Base-by-base conservation (phyloP, 2,329 filamentous ascomycete genomes). In the Cadophora luteo-olivacea region DNA sequence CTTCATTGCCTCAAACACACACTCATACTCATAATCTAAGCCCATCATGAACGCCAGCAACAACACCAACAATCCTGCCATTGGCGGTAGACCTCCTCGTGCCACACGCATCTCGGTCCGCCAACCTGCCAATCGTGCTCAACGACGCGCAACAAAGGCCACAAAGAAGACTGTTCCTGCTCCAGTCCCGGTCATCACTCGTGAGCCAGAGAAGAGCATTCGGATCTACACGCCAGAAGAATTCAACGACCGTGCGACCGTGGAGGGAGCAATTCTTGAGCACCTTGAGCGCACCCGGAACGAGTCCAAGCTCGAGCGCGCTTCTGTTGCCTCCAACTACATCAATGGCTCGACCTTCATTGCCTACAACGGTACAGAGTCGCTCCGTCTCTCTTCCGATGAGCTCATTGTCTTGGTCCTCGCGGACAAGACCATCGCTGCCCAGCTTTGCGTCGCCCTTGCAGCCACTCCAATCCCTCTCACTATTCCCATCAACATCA, bases 331-430 rank as follows among this genome's bases (percentile, higher is more conserved):
- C 9, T 2, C 33, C 16, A 7, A n/a, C 29, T 41, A 14, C n/a
- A 33, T 22, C n/a, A 49, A 54, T 22, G 49, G 61, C n/a, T 33
- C 49, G 11, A 33, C 12, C 8, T 64, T 38, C n/a, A 49, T 64
- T 54, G 61, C 11, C 6, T 54, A 38, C 24, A 49, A n/a, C 19
- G 49, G 32, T 19, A 64, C 16, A 6, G 32, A 52, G n/a, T 64
- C 61, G 5, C 33, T 33, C 48, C 14, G 38, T 22, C 16, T 64
- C 9, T 22, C 29, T 33, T 32, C 33, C 11, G 19, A 52, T 29
- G 61, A 64, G 25, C 61, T 64, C n/a, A 19, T 38, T 29, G 22
- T 19, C n/a, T 24, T 38, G 16, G 61, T 49, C 29, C 49, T 64
- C 4, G 61, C 61, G 4, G 61, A 54, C 29, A 64, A 64, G 61